These are phyloP conservation scores for Colletotrichum simmondsii DNA, from an alignment of 2,329 filamentous ascomycete species.

Conservation along the genomic window DNA sequence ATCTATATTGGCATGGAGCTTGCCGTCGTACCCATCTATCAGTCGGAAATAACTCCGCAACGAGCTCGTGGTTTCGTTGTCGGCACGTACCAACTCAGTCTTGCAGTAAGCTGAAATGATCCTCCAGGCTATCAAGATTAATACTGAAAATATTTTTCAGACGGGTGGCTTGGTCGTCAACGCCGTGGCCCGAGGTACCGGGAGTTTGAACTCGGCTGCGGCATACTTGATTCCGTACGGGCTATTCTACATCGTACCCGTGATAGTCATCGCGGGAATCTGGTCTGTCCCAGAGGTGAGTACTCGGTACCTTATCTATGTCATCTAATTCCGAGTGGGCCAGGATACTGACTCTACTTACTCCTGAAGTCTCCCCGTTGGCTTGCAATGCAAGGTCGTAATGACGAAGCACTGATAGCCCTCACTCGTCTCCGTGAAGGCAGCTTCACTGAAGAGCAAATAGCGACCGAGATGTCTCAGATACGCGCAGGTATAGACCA, in stretches of 20 bases:
- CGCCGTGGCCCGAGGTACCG: constrained; percentile 42
- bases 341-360: too few relatives aligned
- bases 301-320: neutral
- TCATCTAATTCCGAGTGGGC: too few relatives aligned
- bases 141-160: neutral
- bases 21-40: constrained; percentile 47
- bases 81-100: constrained; percentile 46
- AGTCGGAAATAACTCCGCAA: constrained; percentile 46
- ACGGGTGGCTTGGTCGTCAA: constrained; percentile 38
- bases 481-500: constrained; percentile 40
- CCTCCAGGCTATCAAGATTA: too few relatives aligned
- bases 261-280: constrained; percentile 39
- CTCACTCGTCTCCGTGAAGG: constrained; percentile 40
- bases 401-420: constrained; percentile 42
- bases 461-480: constrained; percentile 36
- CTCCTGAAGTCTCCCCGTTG: constrained; percentile 39
- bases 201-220: constrained; percentile 41
- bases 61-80: constrained; percentile 46
- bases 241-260: constrained; percentile 46
- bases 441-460: constrained; percentile 38
- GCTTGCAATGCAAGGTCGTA: constrained; percentile 41
- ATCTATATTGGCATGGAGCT: constrained; percentile 53
- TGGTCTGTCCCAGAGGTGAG: constrained; percentile 43
- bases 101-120: constrained; percentile 36
- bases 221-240: constrained; percentile 48